A percentile compares a stretch with the other conserved stretches of the same genome.
These are phyloP conservation scores for Phalaenopsis equestris DNA, from an alignment of 106 monocot species.

Conservation along the genomic window DNA sequence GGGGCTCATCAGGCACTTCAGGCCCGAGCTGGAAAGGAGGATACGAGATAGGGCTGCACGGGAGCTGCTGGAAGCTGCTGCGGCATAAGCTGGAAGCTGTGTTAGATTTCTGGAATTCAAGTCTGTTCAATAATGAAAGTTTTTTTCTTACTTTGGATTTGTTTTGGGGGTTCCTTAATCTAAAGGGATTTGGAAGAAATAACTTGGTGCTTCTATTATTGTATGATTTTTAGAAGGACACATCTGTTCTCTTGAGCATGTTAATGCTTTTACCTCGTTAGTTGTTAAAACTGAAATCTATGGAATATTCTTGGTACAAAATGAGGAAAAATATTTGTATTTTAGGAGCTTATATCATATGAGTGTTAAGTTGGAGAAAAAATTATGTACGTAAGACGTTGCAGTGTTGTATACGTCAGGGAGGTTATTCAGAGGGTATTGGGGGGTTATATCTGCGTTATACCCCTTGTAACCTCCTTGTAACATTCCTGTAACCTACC, in stretches of 20 bases:
- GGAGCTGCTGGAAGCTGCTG: slow-evolving; percentile 23
- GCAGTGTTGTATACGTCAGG: too few relatives aligned
- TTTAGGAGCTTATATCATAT: too few relatives aligned
- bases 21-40: slow-evolving; percentile 29
- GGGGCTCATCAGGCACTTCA: slow-evolving; percentile 65
- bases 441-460: too few relatives aligned
- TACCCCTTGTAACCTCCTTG: too few relatives aligned
- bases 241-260: not conserved
- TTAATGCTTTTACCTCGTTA: not conserved
- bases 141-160: not conserved
- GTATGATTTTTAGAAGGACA: not conserved
- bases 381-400: too few relatives aligned
- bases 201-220: not conserved
- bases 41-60: slow-evolving; percentile 20
- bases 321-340: too few relatives aligned
- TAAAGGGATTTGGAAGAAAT: not conserved
- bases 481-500: too few relatives aligned
- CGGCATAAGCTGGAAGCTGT: not conserved
- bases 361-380: too few relatives aligned
- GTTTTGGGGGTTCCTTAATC: not conserved
- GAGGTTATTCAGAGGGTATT: too few relatives aligned
- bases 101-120: not conserved
- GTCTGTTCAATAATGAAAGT: not conserved
- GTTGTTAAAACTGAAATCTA: not conserved
- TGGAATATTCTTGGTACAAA: too few relatives aligned